Percentiles rank a stretch among this genome's conserved stretches.
Conservation (phyloP, 2,329 filamentous ascomycete genomes). For the Aspergillus tubingensis region DNA sequence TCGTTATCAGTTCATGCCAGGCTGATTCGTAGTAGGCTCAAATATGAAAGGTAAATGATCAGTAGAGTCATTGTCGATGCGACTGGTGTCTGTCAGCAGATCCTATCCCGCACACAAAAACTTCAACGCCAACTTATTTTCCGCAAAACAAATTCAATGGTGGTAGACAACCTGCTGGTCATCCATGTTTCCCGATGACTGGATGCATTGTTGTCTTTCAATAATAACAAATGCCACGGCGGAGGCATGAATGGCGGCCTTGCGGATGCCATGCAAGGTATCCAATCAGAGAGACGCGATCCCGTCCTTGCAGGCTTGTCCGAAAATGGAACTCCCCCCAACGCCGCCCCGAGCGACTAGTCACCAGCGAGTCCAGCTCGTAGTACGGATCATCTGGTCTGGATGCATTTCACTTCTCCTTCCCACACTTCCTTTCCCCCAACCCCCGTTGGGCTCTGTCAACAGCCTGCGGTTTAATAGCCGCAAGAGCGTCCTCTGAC, state of each 20-base stretch:
- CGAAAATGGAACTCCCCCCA: slow-evolving; percentile 3
- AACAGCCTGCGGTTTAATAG: slow-evolving; percentile 26
- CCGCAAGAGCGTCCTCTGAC: slow-evolving; percentile 37
- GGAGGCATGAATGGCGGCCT: slow-evolving; percentile 1
- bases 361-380: no score
- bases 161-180: not conserved
- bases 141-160: not conserved
- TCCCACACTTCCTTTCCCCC: slow-evolving; percentile 3
- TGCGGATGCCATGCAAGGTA: not conserved
- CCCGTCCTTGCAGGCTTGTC: slow-evolving; percentile 8
- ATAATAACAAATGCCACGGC: not conserved
- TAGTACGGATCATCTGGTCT: not conserved
- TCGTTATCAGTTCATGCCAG: no score
- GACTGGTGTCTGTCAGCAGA: not conserved
- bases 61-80: not conserved
- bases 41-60: no score
- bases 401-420: slow-evolving; percentile 11
- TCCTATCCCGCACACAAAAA: not conserved
- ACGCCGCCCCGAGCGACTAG: not conserved
- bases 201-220: not conserved
- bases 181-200: not conserved
- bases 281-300: slow-evolving; percentile 18
- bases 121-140: not conserved
- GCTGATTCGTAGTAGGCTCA: not conserved
- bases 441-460: slow-evolving; percentile 16